Evolutionary conservation across 257 asterid species (phyloP), one percentile per base, ranked within the genome.

Genomic region (Asclepias syriaca): DNA sequence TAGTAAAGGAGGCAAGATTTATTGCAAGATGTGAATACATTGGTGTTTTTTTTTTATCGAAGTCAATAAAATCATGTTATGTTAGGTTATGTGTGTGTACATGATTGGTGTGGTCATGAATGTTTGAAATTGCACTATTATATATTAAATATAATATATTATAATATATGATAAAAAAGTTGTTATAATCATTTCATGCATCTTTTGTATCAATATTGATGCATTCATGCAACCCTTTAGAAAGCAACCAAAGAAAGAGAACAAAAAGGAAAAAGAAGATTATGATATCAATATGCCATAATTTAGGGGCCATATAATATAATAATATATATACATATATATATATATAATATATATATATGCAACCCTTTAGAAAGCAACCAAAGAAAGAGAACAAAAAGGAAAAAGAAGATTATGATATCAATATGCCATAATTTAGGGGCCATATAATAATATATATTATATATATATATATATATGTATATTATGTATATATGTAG

Each of bases 381-480:
- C 83, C 79, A 81, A 72, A 68, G 77, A 53, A 73, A 81, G 69
- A 75, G 70, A 80, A 79, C 82, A 77, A 84, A 82, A 69, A 37
- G 53, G 21, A 40, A 72, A 81, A 76, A 55, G 75, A 53, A 40
- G 64, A 55, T 73, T 27, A 8, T 40, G 40, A 72, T 80, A 67
- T 77, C 48, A 73, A 70, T 67, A 67, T 72, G 80, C 77, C 74
- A 60, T 65, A 66, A 79, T 61, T 45, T 63, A 72, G n/a, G 81
- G 88, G 69, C 86, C 84, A 73, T 13, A 40, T n/a, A n/a, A n/a
- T n/a, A n/a, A n/a, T n/a, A n/a, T n/a, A n/a, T n/a, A n/a, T n/a
- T n/a, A n/a, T n/a, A n/a, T n/a, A n/a, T n/a, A n/a, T n/a, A 34
- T 3, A 34, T 34, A 34, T 34, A 34, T 34, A 34, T 2, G 3